phyloP scores from a whole-genome alignment of 495 filamentous ascomycete genomes.

The Penicillium bovifimosum region DNA sequence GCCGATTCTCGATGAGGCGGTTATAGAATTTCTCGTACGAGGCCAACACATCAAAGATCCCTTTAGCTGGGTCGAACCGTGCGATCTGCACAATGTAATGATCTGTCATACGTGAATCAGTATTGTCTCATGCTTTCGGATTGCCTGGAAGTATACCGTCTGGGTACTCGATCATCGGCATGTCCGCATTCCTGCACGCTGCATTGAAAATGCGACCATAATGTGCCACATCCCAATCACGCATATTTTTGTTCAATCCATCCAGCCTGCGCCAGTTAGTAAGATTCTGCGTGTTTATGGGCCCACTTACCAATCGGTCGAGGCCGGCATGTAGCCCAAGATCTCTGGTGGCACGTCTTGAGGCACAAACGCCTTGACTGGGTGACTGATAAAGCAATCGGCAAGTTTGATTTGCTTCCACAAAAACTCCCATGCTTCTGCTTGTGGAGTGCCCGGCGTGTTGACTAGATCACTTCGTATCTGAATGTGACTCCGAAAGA shows the following conservation, averaged over 20 bases:
- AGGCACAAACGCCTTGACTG: constrained; percentile 73
- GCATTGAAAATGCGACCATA: constrained; percentile 70
- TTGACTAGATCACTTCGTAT: constrained; percentile 71
- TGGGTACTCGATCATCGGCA: constrained; percentile 62
- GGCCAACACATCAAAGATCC: constrained; percentile 73
- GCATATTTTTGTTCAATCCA: constrained; percentile 76
- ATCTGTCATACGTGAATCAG: too few species aligned
- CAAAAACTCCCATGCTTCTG: constrained; percentile 70
- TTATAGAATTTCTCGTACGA: constrained; percentile 70
- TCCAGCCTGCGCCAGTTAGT: constrained; percentile 56
- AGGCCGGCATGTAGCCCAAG: constrained; percentile 75
- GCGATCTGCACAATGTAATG: constrained; percentile 79
- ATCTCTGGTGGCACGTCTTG: constrained; percentile 56
- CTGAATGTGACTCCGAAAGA: constrained; percentile 80
- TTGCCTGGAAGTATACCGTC: too few species aligned
- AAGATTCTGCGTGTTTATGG: not conserved
- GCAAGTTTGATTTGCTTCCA: constrained; percentile 68
- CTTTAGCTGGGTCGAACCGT: constrained; percentile 83
- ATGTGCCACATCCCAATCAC: constrained; percentile 66
- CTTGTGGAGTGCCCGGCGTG: constrained; percentile 58
- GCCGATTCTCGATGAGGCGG: constrained; percentile 42
- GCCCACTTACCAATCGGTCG: constrained; percentile 71
- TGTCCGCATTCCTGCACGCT: constrained; percentile 48
- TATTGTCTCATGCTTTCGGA: too few species aligned
- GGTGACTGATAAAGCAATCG: constrained; percentile 82